Evolutionary conservation across 768 basidiomycete genomes (phyloP), one percentile per base, ranked within the genome.

Genomic region (Suillus luteus): DNA sequence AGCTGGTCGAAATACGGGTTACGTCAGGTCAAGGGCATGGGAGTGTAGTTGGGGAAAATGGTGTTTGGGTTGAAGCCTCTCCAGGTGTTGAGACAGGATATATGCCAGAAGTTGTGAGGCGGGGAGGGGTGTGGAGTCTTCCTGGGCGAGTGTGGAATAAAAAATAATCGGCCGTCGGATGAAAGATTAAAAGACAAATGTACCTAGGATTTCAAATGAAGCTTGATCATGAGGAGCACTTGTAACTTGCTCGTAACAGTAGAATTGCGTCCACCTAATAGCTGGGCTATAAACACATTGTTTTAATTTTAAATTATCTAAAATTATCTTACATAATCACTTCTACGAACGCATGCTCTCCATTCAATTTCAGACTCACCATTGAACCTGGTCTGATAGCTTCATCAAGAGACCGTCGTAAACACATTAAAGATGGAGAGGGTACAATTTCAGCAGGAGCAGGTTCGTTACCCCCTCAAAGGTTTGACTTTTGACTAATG

Each of bases 381-480:
- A 19, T 31, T 19, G 6, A n/a, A n/a, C 33, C 33, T 54, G 33
- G 38, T 27, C 5, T 40, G 38, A 38, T 40, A 57, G 0, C 37
- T 11, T 57, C 22, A 40, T 40, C 9, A 15, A 0, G 15, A 57
- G 38, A 27, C 37, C 6, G 38, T 24, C 1, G 5, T 40, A 22
- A 17, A 27, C 24, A 40, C 38, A 27, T 37, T 5, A 57, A 76
- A 27, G 65, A 96, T 98, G 95, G 95, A 98, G 83, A 85, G 93
- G 67, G 95, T 96, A 0, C 91, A 96, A 64, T 96, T 90, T 70
- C 88, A 96, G 77, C 92, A 96, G 76, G 95, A 96, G 87, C 90
- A 92, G 87, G 89, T 84, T 62, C 59, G 80, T 62, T 33, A 60
- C 55, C 8, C 24, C 8, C 46, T 40, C 4, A 44, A 8, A n/a